These are phyloP conservation scores for Licmophora abbreviata DNA, from an alignment of 108 stramenopile species.

Conservation along the genomic window DNA sequence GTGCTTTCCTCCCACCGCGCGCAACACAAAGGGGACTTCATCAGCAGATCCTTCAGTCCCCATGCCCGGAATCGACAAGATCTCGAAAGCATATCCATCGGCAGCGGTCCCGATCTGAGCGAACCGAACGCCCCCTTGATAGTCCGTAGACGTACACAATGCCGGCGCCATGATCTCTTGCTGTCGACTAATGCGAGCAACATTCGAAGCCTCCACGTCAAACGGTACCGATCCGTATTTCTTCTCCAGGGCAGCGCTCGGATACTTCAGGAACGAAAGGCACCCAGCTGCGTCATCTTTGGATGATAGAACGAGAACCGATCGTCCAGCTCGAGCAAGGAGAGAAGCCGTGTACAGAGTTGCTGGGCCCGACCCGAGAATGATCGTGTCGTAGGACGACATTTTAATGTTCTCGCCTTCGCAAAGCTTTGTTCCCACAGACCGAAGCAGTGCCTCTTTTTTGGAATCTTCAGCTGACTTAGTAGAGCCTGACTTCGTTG, in stretches of 20 bases:
- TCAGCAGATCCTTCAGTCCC: constrained; percentile 32
- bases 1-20: constrained; percentile 29
- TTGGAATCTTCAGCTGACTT: constrained; percentile 26
- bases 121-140: constrained; percentile 81
- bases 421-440: constrained; percentile 51
- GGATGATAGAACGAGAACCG: constrained; percentile 52
- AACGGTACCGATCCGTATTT: constrained; percentile 50
- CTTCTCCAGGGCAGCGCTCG: constrained; percentile 8
- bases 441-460: constrained; percentile 33
- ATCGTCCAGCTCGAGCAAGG: constrained; percentile 71
- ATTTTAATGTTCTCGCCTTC: constrained; percentile 36
- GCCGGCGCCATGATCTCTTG: constrained; percentile 74
- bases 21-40: constrained; percentile 43
- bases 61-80: constrained; percentile 76
- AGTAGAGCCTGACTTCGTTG: constrained; percentile 5
- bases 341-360: constrained; percentile 67
- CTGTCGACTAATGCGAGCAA: constrained; percentile 42
- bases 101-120: constrained; percentile 54
- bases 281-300: constrained; percentile 71
- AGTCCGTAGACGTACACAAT: constrained; percentile 51
- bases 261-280: constrained; percentile 23
- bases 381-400: constrained; percentile 61
- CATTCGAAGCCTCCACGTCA: constrained; percentile 47
- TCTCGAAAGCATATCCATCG: constrained; percentile 72
- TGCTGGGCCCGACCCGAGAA: constrained; percentile 72